phyloP scores from a whole-genome alignment of 169 alveolate genomes.

The Plasmodium sp. region DNA sequence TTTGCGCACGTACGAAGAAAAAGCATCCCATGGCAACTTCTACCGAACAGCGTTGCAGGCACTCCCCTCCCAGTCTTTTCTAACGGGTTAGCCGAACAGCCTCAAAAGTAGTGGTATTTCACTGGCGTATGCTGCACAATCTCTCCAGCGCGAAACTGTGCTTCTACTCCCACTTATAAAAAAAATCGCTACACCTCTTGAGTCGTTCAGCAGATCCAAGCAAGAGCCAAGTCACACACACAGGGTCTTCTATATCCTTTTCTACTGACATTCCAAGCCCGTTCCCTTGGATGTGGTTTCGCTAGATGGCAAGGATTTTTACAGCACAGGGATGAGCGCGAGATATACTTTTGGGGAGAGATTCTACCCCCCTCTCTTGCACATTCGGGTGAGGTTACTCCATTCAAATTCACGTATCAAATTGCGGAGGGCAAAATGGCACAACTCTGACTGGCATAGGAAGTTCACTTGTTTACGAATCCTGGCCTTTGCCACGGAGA shows the following conservation, averaged over 20 bases:
- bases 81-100: neutral
- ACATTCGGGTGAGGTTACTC: neutral
- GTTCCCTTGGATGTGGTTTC: slow-evolving; percentile 94
- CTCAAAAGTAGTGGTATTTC: neutral
- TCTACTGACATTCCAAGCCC: slow-evolving; percentile 92
- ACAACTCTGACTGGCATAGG: neutral
- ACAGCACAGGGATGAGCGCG: slow-evolving; percentile 81
- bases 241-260: slow-evolving; percentile 91
- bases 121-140: neutral
- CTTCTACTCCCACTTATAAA: neutral
- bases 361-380: slow-evolving; percentile 85
- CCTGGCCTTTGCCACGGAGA: neutral
- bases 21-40: neutral
- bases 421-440: neutral
- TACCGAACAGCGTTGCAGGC: neutral
- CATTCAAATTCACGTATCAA: neutral
- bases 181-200: neutral
- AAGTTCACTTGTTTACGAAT: neutral
- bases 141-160: neutral
- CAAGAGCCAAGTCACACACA: neutral
- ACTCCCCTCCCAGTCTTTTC: neutral
- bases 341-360: slow-evolving; percentile 91
- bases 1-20: neutral
- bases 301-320: slow-evolving; percentile 89
- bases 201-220: neutral